Percentiles rank a stretch among this genome's conserved stretches.
Evolutionary conservation across 2,329 filamentous ascomycete genomes (phyloP).

Genomic region (Alternaria triticina): DNA sequence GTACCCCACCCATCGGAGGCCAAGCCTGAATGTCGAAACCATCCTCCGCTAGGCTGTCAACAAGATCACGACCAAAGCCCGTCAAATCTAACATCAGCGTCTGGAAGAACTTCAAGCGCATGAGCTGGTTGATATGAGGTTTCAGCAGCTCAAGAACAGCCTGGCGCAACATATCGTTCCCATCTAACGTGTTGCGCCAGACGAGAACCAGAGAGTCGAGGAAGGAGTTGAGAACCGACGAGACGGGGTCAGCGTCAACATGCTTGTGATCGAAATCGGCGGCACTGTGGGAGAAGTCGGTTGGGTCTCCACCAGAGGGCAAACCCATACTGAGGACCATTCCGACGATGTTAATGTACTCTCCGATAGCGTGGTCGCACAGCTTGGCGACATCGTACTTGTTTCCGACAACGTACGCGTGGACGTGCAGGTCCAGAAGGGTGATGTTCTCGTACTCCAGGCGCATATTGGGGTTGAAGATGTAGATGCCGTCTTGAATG

Average conservation of each 20-base stretch:
- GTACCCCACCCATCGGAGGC: neutral
- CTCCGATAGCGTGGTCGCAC: slow-evolving; percentile 9
- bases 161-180: slow-evolving; percentile 21
- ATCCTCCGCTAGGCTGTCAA: slow-evolving; percentile 23
- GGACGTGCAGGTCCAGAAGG: slow-evolving; percentile 32
- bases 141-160: slow-evolving; percentile 26
- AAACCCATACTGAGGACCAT: slow-evolving; percentile 14
- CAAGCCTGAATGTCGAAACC: slow-evolving; percentile 24
- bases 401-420: slow-evolving; percentile 27
- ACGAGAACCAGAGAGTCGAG: slow-evolving; percentile 30
- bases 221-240: slow-evolving; percentile 13
- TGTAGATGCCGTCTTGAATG: slow-evolving; percentile 25
- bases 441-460: slow-evolving; percentile 21
- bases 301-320: neutral
- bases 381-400: slow-evolving; percentile 29
- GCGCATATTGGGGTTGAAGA: slow-evolving; percentile 14
- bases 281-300: neutral
- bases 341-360: slow-evolving; percentile 18
- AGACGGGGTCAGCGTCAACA: neutral
- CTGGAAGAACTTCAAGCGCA: slow-evolving; percentile 21
- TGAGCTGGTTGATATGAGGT: slow-evolving; percentile 14
- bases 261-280: neutral
- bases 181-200: slow-evolving; percentile 26
- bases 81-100: slow-evolving; percentile 19
- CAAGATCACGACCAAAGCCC: slow-evolving; percentile 21